Evolutionary conservation across 2,329 filamentous ascomycete species (phyloP).

Genomic region (Tolypocladium tundrense): DNA sequence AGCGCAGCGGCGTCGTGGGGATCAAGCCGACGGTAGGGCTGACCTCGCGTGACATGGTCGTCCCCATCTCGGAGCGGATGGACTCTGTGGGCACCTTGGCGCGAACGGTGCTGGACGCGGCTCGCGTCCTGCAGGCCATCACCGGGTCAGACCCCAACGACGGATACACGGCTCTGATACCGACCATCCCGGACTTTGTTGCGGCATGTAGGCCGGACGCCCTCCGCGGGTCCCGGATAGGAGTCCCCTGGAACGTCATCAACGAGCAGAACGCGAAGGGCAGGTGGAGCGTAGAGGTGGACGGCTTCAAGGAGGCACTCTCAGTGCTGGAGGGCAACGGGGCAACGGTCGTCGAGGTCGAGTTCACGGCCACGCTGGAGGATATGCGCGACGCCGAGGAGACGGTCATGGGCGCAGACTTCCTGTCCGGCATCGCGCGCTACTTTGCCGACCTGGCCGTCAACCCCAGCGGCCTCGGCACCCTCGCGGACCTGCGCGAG

Average conservation of each 20-base stretch:
- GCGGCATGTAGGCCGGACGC: slow-evolving; percentile 42
- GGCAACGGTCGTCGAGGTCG: slow-evolving; percentile 47
- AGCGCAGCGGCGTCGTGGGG: background rate
- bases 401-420: slow-evolving; percentile 48
- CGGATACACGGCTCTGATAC: slow-evolving; percentile 42
- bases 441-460: slow-evolving; percentile 46
- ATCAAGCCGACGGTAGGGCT: background rate
- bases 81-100: slow-evolving; percentile 55
- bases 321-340: slow-evolving; percentile 40
- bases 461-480: slow-evolving; percentile 43
- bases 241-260: slow-evolving; percentile 51
- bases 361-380: slow-evolving; percentile 14
- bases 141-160: slow-evolving; percentile 49
- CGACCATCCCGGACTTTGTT: slow-evolving; percentile 45
- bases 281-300: slow-evolving; percentile 16
- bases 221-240: slow-evolving; percentile 48
- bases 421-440: slow-evolving; percentile 40
- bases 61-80: slow-evolving; percentile 51
- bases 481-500: slow-evolving; percentile 37
- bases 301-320: slow-evolving; percentile 44
- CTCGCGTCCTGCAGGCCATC: slow-evolving; percentile 49
- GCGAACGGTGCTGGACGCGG: slow-evolving; percentile 52
- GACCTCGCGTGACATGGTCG: slow-evolving; percentile 24
- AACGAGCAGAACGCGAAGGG: slow-evolving; percentile 12
- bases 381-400: slow-evolving; percentile 1